Conservation (phyloP, 2,329 filamentous ascomycete genomes). For the Calonectria pteridis region DNA sequence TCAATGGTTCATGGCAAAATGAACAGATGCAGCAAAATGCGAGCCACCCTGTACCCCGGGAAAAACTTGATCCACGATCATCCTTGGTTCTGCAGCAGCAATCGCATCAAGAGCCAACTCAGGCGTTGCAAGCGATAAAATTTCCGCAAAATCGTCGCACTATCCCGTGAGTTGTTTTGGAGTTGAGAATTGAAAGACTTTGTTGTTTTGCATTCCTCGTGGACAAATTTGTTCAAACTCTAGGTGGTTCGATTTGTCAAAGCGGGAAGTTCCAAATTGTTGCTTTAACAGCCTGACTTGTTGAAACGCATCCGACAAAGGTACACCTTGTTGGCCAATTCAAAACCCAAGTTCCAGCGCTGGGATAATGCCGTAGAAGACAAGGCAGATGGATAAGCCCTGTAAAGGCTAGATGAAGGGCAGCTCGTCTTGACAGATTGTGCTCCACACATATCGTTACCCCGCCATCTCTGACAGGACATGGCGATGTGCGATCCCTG, state of each 20-base stretch:
- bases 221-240: background rate
- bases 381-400: background rate
- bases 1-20: background rate
- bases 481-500: background rate
- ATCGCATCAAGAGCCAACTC: background rate
- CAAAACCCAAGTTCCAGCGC: background rate
- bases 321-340: background rate
- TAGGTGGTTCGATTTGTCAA: background rate
- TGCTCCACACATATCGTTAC: background rate
- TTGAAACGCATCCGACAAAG: no score
- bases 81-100: background rate
- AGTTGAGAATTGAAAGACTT: background rate
- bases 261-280: background rate
- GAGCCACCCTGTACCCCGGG: constrained; percentile 31
- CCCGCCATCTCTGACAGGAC: background rate
- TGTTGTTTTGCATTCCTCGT: background rate
- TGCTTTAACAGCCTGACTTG: background rate
- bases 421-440: background rate
- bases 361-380: background rate
- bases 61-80: constrained; percentile 44
- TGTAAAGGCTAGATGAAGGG: background rate
- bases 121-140: background rate
- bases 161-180: no score
- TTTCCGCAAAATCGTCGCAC: background rate
- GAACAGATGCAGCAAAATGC: constrained; percentile 2